A percentile compares a stretch with the other conserved stretches of the same genome.
These are phyloP conservation scores for Lactarius vividus DNA, from an alignment of 768 basidiomycete species.

Conservation along the genomic window DNA sequence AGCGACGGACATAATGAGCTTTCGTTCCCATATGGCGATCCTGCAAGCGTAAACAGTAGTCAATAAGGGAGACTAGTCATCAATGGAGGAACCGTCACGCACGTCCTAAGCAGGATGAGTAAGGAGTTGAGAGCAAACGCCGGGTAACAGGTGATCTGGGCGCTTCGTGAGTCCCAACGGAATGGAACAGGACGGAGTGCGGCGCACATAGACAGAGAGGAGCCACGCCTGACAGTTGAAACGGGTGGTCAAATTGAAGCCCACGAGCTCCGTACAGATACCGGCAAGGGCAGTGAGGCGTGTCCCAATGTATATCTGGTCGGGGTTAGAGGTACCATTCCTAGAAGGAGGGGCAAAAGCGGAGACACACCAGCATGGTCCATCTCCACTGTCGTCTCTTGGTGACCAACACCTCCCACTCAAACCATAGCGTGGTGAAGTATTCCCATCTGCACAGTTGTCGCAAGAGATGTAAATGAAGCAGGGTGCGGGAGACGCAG, in stretches of 20 bases:
- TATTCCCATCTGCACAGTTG: conserved; percentile 3
- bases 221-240: conserved; percentile 8
- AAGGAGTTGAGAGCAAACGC: conserved; percentile 4
- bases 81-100: background rate
- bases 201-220: background rate
- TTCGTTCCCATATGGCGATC: conserved; percentile 10
- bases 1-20: background rate
- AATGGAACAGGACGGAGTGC: background rate
- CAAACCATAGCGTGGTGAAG: conserved; percentile 4
- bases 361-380: background rate
- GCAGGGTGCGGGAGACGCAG: background rate
- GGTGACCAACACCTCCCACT: background rate
- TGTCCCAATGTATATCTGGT: background rate
- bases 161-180: background rate
- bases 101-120: conserved; percentile 11
- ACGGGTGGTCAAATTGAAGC: conserved; percentile 1
- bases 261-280: background rate
- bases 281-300: background rate
- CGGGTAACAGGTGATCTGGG: background rate
- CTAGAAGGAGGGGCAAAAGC: background rate
- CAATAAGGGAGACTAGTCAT: background rate
- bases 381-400: background rate
- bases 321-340: background rate
- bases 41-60: background rate
- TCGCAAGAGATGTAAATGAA: background rate